Conservation (phyloP, 768 basidiomycete genomes). For the Termitomyces sp. region DNA sequence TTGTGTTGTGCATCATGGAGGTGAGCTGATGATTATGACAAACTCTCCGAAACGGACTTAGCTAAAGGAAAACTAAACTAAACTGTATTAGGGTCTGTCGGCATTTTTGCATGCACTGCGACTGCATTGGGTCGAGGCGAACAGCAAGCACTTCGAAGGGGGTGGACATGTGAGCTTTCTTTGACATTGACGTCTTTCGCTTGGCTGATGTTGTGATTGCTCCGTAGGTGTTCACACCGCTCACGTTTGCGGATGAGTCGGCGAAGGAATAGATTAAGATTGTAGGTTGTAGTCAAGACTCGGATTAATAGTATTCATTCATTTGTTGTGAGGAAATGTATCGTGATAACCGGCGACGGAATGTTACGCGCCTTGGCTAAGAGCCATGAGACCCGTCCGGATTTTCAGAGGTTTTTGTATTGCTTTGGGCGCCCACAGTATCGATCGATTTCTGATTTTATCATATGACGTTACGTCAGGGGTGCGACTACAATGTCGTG, state of each 20-base stretch:
- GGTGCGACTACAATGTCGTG: no score
- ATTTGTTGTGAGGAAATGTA: not conserved
- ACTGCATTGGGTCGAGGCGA: conserved; percentile 97
- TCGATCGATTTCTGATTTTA: no score
- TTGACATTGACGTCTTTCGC: conserved; percentile 13
- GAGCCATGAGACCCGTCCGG: no score
- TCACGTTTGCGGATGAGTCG: conserved; percentile 42
- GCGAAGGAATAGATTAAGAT: conserved; percentile 30
- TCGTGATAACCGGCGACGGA: not conserved
- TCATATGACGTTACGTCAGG: no score
- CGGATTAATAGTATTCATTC: not conserved
- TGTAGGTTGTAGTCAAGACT: not conserved
- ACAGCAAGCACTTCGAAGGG: conserved; percentile 94
- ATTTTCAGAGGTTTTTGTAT: not conserved
- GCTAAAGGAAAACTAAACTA: no score
- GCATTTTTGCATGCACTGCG: conserved; percentile 96
- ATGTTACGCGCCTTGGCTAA: not conserved
- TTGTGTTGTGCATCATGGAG: conserved; percentile 93
- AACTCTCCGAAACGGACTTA: conserved; percentile 16
- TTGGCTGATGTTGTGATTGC: conserved; percentile 4
- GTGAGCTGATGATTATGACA: conserved; percentile 40
- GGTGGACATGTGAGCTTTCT: conserved; percentile 66
- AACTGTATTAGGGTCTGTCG: conserved; percentile 69
- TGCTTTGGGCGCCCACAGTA: not conserved
- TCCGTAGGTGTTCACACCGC: conserved; percentile 43